Base-by-base conservation (phyloP, 225 moss, liverwort and hornwort species). In the Straminergon stramineum region DNA sequence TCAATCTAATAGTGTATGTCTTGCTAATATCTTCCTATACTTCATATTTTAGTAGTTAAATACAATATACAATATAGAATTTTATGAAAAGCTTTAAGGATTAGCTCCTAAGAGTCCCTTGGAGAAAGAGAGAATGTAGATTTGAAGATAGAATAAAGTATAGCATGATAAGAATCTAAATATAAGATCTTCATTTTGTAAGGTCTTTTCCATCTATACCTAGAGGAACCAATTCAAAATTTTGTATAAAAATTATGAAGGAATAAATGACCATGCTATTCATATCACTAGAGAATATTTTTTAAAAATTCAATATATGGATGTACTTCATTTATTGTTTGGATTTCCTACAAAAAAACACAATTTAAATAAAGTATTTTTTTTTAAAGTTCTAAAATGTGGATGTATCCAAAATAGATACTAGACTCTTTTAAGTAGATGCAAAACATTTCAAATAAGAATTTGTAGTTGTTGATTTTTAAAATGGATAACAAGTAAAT, bases 381-480 rank as follows among this genome's bases (percentile, higher is more conserved):
- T 69, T 39, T 35, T 14, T 23, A 70, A 9, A 27, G 5, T 16
- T 9, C 2, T 3, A 9, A 41, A 41, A 73, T 73, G 17, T 10
- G 17, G 0, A 0, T 43, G 28, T 28, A 28, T 0, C 28, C 5
- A 27, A 73, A 43, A 16, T 73, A 27, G 17, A 27, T 73, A 1
- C 16, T 10, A 28, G 2, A 0, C 1, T 41, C 5, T 71, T 0
- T 43, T 9, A 0, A 45, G 9, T 73, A 17, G 10, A 28, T 45
- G 6, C 17, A 74, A 28, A 10, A 28, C 5, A 45, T 17, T 43
- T 28, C 0, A 28, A 3, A 45, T 5, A 74, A 28, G 9, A 43
- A 43, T 27, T 73, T 16, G 9, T 45, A 74, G 6, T 45, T 45
- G 3, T 17, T 45, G 28, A 28, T 15, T 26, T 73, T 28, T 0